A percentile compares a stretch with the other conserved stretches of the same genome.
phyloP scores from a whole-genome alignment of 352 stramenopile species.

The Phytopythium mirpurense region DNA sequence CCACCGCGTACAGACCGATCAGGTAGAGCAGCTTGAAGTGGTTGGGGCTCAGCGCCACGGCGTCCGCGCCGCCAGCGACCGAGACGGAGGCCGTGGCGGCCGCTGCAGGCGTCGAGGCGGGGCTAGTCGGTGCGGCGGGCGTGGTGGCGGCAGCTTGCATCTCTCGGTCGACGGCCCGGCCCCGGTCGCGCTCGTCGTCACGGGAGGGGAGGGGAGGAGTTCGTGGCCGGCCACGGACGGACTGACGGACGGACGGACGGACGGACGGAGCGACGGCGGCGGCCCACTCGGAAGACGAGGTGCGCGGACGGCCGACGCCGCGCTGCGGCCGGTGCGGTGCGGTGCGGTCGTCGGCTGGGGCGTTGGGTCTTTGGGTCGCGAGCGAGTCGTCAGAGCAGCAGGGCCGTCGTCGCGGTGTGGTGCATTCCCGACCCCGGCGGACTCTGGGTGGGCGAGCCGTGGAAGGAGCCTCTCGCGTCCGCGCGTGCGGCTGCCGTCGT shows the following conservation, averaged over 20 bases:
- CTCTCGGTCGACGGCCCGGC: background rate
- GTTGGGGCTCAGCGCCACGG: slow-evolving; percentile 85
- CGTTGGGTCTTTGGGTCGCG: too few species aligned
- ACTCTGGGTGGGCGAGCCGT: background rate
- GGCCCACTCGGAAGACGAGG: too few species aligned
- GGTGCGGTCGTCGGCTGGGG: too few species aligned
- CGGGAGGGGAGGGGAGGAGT: too few species aligned
- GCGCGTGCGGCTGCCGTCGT: slow-evolving; percentile 3
- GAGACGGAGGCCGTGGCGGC: too few species aligned
- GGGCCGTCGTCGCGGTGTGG: background rate
- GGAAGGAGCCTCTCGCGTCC: background rate
- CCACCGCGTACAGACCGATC: slow-evolving; percentile 92
- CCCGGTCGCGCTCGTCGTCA: background rate
- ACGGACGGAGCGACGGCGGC: too few species aligned
- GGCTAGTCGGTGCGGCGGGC: slow-evolving; percentile 1
- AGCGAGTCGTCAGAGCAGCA: background rate
- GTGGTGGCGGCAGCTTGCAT: slow-evolving; percentile 7
- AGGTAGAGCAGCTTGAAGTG: slow-evolving; percentile 96
- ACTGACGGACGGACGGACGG: too few species aligned
- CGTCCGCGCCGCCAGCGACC: too few species aligned
- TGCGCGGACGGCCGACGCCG: too few species aligned
- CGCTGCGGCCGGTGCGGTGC: too few species aligned
- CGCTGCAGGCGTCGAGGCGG: slow-evolving; percentile 4
- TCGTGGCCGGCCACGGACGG: too few species aligned
- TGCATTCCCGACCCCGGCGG: background rate